Evolutionary conservation across 2,329 filamentous ascomycete genomes (phyloP), one percentile per base, ranked within the genome.

Genomic region (Juglanconis sp.): DNA sequence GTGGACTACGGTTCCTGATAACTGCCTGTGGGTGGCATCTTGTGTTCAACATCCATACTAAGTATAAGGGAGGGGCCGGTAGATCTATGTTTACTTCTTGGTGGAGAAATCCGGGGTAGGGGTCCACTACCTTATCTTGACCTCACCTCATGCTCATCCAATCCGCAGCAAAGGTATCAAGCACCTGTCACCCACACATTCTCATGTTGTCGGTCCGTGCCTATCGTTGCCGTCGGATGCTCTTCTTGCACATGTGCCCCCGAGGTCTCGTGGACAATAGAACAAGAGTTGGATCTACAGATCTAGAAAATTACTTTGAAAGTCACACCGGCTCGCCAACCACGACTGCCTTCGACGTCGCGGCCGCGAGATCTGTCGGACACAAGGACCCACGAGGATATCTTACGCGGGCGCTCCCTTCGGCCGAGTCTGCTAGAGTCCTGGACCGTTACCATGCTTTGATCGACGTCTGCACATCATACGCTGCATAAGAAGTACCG

Each of bases 71-170:
- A 24, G 24, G 24, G 24, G 24, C 24, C 24, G 38, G 3, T 42
- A 11, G 38, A 42, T 42, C 11, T 42, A 40, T 4, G 38, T 40
- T 40, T 9, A 9, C 15, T 40, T 15, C 4, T 11, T 13, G 38
- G 38, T 40, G 38, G 38, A 5, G 38, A 42, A 10, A 10, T 13
- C 38, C 38, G 11, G n/a, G 38, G 38, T 42, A 24, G 52, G 17
- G 52, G 31, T 52, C 55, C 55, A 57, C 47, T 49, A 57, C 55
- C 44, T 52, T 57, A 57, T 57, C 51, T 57, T 57, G 48, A 57
- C 55, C 11, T 15, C 55, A 42, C 10, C 38, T 5, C 38, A 42
- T 57, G 55, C 47, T 57, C 51, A 15, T 44, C 44, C 34, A 35
- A 35, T 10, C 47, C 42, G 3, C 8, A 8, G 36, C 54, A 24